Conservation (phyloP, 78 protist species). For the Ministeria vibrans region DNA sequence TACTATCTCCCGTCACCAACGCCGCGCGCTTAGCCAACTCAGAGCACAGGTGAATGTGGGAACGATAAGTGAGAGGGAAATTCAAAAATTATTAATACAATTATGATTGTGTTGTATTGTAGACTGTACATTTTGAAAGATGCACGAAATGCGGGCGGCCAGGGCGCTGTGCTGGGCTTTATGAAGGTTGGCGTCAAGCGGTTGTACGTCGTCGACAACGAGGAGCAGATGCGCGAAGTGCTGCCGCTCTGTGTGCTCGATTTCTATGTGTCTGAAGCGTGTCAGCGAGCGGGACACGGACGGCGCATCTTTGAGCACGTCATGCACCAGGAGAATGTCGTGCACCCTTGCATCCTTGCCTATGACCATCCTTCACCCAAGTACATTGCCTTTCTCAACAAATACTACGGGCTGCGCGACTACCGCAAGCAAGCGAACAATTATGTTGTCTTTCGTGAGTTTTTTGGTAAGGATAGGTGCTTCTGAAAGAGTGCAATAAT, state of each 20-base stretch:
- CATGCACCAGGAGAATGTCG: background rate
- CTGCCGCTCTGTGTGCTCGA: background rate
- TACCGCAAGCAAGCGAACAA: conserved; percentile 41
- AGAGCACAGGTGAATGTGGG: no score
- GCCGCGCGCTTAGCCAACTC: background rate
- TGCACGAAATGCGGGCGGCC: background rate
- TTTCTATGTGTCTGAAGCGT: background rate
- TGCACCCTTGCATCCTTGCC: conserved; percentile 16
- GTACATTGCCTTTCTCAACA: conserved; percentile 41
- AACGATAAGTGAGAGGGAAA: no score
- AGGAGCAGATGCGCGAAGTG: background rate
- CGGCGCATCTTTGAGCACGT: background rate
- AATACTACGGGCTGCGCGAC: conserved; percentile 31
- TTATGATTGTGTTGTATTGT: no score
- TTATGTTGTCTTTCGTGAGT: conserved; percentile 40
- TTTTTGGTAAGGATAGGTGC: no score
- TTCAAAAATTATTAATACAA: no score
- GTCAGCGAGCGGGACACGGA: background rate
- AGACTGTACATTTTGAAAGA: background rate
- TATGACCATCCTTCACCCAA: conserved; percentile 65
- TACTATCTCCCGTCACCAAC: background rate
- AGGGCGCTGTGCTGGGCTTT: background rate
- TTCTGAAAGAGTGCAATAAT: no score
- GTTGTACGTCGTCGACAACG: background rate
- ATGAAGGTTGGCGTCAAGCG: background rate